Evolutionary conservation across 805 yeast species (phyloP), one percentile per base, ranked within the genome.

Genomic region (Lipomyces yamanashiensis): DNA sequence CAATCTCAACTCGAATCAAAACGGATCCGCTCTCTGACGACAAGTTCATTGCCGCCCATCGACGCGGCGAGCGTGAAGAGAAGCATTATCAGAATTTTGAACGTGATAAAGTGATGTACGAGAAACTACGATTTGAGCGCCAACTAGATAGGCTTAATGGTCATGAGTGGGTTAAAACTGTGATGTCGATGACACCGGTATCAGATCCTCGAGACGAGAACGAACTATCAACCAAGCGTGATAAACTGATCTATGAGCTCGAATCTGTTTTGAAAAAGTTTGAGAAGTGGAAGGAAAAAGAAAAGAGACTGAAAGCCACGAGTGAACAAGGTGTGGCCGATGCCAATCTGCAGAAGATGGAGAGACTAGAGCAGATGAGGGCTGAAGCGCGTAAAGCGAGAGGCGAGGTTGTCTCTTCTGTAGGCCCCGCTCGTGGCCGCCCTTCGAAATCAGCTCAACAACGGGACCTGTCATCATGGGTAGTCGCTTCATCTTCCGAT

Each of bases 21-120:
- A n/a, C 50, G 7, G 68, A 64, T 40, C 67, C 67, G 37, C 62
- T 66, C 2, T 15, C 62, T 7, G 68, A 65, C 54, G 40, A 37
- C 7, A 15, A 7, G 15, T 63, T 34, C 53, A 43, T 37, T 10
- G 54, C 40, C 7, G 19, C 53, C 7, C 62, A 58, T 28, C 49
- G 53, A 10, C 53, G 62, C 33, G 54, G 61, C 28, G 67, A 66
- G 54, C 67, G 69, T n/a, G 62, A 63, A 47, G 69, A 66, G 23
- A 51, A 54, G 12, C 69, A 58, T 37, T 50, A 54, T 37, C 69
- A 58, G 52, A 66, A 59, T 17, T 41, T 63, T 19, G 69, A 66
- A 34, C 58, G 67, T 13, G 69, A 66, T 49, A 52, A 48, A 51
- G 53, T 63, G 47, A 59, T 66, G 67, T 66, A 66, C 53, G 64